A percentile compares a stretch with the other conserved stretches of the same genome.
These are phyloP conservation scores for Dalbergia cochinchinensis DNA, from an alignment of 306 rosid genomes.

Conservation along the genomic window DNA sequence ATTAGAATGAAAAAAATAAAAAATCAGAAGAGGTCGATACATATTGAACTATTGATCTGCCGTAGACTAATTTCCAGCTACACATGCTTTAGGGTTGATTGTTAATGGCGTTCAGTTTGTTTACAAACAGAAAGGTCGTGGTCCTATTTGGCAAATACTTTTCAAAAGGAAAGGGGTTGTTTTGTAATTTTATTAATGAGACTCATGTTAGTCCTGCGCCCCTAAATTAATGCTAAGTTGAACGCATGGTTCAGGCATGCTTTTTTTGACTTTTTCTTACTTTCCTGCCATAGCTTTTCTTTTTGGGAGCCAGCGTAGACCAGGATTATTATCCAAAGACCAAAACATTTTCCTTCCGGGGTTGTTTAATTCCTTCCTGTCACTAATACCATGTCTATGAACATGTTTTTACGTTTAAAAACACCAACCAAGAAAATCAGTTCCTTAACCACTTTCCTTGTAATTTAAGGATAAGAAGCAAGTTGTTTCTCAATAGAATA, in stretches of 20 bases:
- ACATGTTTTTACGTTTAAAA: not conserved
- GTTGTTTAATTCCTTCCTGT: not conserved
- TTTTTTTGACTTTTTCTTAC: not conserved
- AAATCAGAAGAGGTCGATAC: no score
- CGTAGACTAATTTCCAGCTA: no score
- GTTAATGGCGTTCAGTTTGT: no score
- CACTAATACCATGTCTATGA: not conserved
- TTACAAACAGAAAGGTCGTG: no score
- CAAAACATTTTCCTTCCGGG: not conserved
- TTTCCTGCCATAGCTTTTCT: not conserved
- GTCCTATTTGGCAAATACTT: no score
- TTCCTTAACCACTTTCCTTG: not conserved
- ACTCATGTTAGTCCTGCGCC: no score
- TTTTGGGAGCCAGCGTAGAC: not conserved
- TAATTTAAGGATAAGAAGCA: not conserved
- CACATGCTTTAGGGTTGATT: no score
- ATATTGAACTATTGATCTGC: no score
- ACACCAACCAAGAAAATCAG: not conserved
- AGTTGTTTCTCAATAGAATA: not conserved
- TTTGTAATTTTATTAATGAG: no score
- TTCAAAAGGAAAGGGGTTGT: no score
- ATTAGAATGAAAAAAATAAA: no score
- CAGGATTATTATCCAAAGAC: not conserved
- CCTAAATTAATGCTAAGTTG: not conserved
- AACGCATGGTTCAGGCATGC: not conserved